Percentiles rank a stretch among this genome's conserved stretches.
phyloP scores from a whole-genome alignment of 1,284 basidiomycete genomes.

The Malassezia cuniculi region DNA sequence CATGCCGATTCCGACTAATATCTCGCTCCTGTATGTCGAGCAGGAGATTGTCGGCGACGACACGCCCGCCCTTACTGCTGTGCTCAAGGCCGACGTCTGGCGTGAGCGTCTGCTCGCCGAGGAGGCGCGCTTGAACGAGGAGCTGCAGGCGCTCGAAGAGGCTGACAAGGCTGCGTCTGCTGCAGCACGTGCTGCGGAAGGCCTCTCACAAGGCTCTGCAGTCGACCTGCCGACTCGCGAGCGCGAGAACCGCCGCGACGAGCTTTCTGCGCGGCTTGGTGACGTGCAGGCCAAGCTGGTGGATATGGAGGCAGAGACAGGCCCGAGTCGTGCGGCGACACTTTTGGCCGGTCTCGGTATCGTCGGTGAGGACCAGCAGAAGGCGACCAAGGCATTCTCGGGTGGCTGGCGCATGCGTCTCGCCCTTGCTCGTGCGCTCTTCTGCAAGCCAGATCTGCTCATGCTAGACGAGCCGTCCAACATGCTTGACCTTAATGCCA shows the following conservation, averaged over 20 bases:
- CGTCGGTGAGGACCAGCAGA: slow-evolving; percentile 64
- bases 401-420: slow-evolving; percentile 99
- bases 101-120: slow-evolving; percentile 37
- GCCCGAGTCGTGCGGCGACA: slow-evolving; percentile 78
- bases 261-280: slow-evolving; percentile 67
- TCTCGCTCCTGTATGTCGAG: slow-evolving; percentile 94
- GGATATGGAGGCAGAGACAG: slow-evolving; percentile 96
- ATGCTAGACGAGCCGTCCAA: slow-evolving; percentile 62
- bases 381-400: slow-evolving; percentile 62
- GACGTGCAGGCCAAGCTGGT: slow-evolving; percentile 81
- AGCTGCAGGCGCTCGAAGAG: slow-evolving; percentile 36
- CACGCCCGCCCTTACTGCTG: slow-evolving; percentile 78
- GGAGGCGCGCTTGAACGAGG: slow-evolving; percentile 27
- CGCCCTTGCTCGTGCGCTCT: slow-evolving; percentile 84
- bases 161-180: slow-evolving; percentile 21
- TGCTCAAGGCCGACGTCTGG: slow-evolving; percentile 56
- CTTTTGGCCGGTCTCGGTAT: slow-evolving; percentile 86
- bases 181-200: slow-evolving; percentile 14
- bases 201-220: slow-evolving; percentile 25
- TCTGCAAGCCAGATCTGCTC: slow-evolving; percentile 58
- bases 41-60: slow-evolving; percentile 82
- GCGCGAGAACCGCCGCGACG: slow-evolving; percentile 53
- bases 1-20: slow-evolving; percentile 62
- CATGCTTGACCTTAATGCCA: slow-evolving; percentile 58
- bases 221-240: slow-evolving; percentile 42